These are phyloP conservation scores for Acer saccharum DNA, from an alignment of 345 rosid genomes.

Conservation along the genomic window DNA sequence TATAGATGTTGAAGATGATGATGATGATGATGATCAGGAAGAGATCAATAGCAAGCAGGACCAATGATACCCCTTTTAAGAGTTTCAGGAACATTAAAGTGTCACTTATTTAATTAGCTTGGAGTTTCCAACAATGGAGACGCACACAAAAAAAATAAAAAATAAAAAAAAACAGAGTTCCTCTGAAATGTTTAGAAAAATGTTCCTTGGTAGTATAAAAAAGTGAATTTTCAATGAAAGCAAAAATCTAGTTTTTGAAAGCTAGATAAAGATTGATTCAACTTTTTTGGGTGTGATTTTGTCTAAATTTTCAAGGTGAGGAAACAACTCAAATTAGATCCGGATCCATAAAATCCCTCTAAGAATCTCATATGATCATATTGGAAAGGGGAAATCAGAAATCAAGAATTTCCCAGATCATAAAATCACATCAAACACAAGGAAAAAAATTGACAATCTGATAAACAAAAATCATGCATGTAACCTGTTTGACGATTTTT, in stretches of 20 bases:
- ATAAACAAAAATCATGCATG: background rate
- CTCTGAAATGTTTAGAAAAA: background rate
- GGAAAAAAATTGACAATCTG: background rate
- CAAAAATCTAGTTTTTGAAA: background rate
- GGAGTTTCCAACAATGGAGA: background rate
- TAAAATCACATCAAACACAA: background rate
- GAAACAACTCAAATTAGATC: background rate
- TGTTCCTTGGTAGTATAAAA: background rate
- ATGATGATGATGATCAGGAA: no score
- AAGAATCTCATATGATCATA: background rate
- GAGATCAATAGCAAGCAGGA: background rate
- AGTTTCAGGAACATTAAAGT: slow-evolving; percentile 3
- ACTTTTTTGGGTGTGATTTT: no score
- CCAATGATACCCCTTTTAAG: background rate
- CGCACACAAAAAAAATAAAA: background rate
- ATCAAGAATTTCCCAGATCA: background rate
- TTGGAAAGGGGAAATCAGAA: background rate
- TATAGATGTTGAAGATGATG: no score
- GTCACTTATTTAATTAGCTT: no score
- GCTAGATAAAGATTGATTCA: background rate
- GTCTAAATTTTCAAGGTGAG: background rate
- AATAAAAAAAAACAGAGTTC: background rate
- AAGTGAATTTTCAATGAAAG: background rate
- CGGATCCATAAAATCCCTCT: background rate
- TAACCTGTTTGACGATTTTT: slow-evolving; percentile 91